These are phyloP conservation scores for Eucalyptus erythrocorys DNA, from an alignment of 345 rosid species.

Conservation along the genomic window DNA sequence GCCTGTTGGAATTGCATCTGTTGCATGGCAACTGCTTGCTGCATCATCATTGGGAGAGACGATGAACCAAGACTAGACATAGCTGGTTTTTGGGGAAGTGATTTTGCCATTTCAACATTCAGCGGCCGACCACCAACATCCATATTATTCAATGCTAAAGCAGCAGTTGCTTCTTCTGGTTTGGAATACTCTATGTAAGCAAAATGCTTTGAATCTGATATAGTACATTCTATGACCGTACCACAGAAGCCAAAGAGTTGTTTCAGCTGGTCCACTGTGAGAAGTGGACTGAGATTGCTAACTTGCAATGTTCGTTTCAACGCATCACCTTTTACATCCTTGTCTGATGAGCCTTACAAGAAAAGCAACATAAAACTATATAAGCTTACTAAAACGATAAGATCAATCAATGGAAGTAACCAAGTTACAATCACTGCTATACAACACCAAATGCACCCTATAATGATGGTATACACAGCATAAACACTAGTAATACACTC, in stretches of 20 bases:
- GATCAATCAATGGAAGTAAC: background rate
- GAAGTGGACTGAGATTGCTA: constrained; percentile 92
- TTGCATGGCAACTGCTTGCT: constrained; percentile 98
- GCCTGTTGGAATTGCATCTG: constrained; percentile 99
- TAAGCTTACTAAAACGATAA: background rate
- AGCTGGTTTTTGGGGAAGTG: constrained; percentile 76
- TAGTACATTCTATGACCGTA: constrained; percentile 65
- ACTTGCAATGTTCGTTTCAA: constrained; percentile 86
- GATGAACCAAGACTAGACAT: constrained; percentile 33
- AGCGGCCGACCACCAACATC: constrained; percentile 90
- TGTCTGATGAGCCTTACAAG: constrained; percentile 46
- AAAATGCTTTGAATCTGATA: constrained; percentile 84
- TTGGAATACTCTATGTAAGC: constrained; percentile 86
- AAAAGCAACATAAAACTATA: background rate
- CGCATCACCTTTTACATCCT: constrained; percentile 40
- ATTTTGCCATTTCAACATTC: constrained; percentile 94
- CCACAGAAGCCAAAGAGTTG: constrained; percentile 94
- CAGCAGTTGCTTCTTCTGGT: constrained; percentile 89
- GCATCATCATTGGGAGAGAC: constrained; percentile 95
- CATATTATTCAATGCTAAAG: constrained; percentile 82
- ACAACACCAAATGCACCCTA: background rate
- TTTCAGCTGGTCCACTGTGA: constrained; percentile 83
- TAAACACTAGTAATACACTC: background rate
- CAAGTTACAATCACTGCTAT: background rate
- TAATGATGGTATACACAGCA: background rate